These are phyloP conservation scores for Cornus kousa DNA, from an alignment of 148 eudicot species.

Conservation along the genomic window DNA sequence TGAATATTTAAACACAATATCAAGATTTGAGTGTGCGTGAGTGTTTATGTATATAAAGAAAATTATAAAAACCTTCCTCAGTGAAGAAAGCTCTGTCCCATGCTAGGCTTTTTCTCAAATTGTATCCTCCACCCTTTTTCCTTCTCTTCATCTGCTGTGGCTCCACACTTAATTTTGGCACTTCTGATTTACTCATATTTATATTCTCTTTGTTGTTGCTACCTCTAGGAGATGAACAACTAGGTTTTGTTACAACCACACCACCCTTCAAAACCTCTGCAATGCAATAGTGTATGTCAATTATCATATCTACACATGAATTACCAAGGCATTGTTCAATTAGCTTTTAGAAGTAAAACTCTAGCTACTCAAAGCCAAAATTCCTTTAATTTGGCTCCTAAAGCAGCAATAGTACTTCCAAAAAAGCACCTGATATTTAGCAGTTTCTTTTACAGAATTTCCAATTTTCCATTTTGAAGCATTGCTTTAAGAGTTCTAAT, in stretches of 20 bases:
- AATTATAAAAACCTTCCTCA: slow-evolving; percentile 71
- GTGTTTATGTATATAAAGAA: neutral
- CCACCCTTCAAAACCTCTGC: slow-evolving; percentile 32
- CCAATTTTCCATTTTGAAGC: neutral
- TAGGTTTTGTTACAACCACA: slow-evolving; percentile 16
- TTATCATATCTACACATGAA: neutral
- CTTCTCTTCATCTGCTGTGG: slow-evolving; percentile 79
- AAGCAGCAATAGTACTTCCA: neutral
- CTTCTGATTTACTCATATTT: slow-evolving; percentile 34
- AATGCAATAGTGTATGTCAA: slow-evolving; percentile 9
- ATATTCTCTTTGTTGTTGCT: slow-evolving; percentile 69
- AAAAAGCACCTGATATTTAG: neutral
- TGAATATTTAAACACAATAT: slow-evolving; percentile 1
- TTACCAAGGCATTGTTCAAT: neutral
- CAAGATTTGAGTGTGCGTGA: neutral
- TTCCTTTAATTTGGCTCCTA: neutral
- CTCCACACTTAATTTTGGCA: slow-evolving; percentile 47
- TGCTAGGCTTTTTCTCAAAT: slow-evolving; percentile 89
- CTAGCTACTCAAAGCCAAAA: neutral
- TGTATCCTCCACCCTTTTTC: slow-evolving; percentile 64
- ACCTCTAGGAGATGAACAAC: slow-evolving; percentile 25
- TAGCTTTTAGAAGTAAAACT: neutral
- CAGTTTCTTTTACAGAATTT: neutral
- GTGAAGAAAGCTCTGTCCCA: slow-evolving; percentile 95
- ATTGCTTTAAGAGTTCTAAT: too few species aligned